A percentile compares a stretch with the other conserved stretches of the same genome.
phyloP scores from a whole-genome alignment of 495 filamentous ascomycete genomes.

The Bacidia rubella region DNA sequence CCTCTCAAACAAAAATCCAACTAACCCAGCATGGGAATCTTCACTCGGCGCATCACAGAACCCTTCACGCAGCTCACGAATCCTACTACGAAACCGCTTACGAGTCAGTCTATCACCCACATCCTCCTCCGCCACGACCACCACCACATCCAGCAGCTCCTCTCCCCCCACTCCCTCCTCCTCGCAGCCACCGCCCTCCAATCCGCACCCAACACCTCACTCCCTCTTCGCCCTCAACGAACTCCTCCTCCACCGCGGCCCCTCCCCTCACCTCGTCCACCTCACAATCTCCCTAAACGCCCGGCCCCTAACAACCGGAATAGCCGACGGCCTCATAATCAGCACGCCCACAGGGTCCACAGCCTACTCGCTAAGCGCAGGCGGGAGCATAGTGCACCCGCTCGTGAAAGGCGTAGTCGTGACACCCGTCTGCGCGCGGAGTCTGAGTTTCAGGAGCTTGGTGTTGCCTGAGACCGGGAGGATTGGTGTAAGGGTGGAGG shows the following conservation, averaged over 20 bases:
- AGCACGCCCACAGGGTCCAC: constrained; percentile 90
- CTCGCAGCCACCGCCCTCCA: not conserved
- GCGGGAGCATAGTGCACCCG: constrained; percentile 91
- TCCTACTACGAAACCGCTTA: constrained; percentile 74
- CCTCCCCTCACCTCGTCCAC: constrained; percentile 77
- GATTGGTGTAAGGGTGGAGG: constrained; percentile 69
- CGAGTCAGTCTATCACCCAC: constrained; percentile 65
- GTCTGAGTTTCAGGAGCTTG: constrained; percentile 79
- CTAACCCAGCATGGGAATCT: constrained; percentile 48
- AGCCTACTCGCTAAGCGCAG: constrained; percentile 81
- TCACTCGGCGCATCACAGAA: constrained; percentile 74
- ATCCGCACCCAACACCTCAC: constrained; percentile 28
- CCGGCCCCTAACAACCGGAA: constrained; percentile 77
- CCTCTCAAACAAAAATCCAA: constrained; percentile 19
- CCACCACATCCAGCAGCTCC: constrained; percentile 19
- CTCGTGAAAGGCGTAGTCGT: constrained; percentile 75
- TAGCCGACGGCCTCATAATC: constrained; percentile 89
- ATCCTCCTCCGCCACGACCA: constrained; percentile 40
- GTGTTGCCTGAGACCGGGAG: constrained; percentile 76
- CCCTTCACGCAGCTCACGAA: constrained; percentile 52
- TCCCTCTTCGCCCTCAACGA: constrained; percentile 68
- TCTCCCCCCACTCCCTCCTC: constrained; percentile 25
- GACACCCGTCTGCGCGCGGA: constrained; percentile 88
- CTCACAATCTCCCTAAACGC: constrained; percentile 77
- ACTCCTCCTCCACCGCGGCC: constrained; percentile 80